A percentile compares a stretch with the other conserved stretches of the same genome.
phyloP scores from a whole-genome alignment of 805 yeast genomes.

The Wickerhamomyces hampshirensis region DNA sequence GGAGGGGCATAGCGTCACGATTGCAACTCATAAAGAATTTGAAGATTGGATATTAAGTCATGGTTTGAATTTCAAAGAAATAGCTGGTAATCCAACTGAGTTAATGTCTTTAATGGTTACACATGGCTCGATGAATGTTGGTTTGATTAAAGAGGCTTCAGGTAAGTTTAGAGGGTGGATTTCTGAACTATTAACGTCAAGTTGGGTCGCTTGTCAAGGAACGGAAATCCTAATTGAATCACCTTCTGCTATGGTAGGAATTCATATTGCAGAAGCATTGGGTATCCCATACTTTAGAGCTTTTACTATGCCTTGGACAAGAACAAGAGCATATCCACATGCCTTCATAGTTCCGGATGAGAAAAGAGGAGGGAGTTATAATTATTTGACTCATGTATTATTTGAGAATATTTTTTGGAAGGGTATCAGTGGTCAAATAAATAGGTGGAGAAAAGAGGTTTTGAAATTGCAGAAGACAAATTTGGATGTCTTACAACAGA shows the following conservation, averaged over 20 bases:
- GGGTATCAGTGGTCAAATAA: constrained; percentile 83
- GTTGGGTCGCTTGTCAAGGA: constrained; percentile 85
- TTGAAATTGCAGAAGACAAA: constrained; percentile 65
- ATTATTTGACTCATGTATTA: constrained; percentile 86
- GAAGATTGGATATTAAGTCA: constrained; percentile 64
- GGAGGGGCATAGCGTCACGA: constrained; percentile 82
- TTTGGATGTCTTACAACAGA: constrained; percentile 65
- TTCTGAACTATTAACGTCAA: constrained; percentile 56
- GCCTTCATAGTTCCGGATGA: constrained; percentile 94
- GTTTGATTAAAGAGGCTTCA: constrained; percentile 80
- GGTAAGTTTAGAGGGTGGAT: constrained; percentile 81
- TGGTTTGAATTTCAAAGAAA: constrained; percentile 62
- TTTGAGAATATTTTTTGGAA: constrained; percentile 93
- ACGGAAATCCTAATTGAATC: constrained; percentile 85
- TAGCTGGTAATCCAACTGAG: constrained; percentile 93
- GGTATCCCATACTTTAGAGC: constrained; percentile 90
- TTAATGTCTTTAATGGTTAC: constrained; percentile 89
- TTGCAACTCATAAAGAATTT: constrained; percentile 85
- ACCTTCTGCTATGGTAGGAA: constrained; percentile 95
- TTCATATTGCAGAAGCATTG: constrained; percentile 91
- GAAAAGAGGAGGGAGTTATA: constrained; percentile 88
- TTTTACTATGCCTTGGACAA: constrained; percentile 98
- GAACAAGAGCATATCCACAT: constrained; percentile 94
- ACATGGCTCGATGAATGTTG: constrained; percentile 82
- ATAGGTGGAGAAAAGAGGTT: constrained; percentile 75